A percentile compares a stretch with the other conserved stretches of the same genome.
Evolutionary conservation across 345 rosid species (phyloP).

Genomic region (Rubroshorea leprosula): DNA sequence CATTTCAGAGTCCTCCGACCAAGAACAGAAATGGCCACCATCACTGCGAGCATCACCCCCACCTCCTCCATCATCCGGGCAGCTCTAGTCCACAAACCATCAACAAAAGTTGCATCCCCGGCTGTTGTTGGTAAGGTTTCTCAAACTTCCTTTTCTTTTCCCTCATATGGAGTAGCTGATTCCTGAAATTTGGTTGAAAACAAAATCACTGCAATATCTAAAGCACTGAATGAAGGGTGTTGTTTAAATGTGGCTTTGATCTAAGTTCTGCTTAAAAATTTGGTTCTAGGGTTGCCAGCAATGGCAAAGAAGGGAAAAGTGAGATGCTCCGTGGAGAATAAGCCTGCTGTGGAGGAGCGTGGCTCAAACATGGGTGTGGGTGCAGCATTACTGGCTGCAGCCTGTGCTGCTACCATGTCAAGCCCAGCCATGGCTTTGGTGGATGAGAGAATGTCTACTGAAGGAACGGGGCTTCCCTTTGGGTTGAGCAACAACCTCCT

Average conservation of each 20-base stretch:
- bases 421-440: conserved; percentile 84
- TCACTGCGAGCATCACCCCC: conserved; percentile 36
- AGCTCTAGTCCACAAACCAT: conserved; percentile 37
- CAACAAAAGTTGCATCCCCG: conserved; percentile 36
- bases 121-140: conserved; percentile 52
- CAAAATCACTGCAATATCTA: too few species aligned
- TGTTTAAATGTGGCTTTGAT: too few species aligned
- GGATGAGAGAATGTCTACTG: conserved; percentile 82
- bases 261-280: background rate
- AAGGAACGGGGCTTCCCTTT: conserved; percentile 92
- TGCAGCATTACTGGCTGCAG: conserved; percentile 45
- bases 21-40: conserved; percentile 52
- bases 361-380: conserved; percentile 32
- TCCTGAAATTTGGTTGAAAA: too few species aligned
- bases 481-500: conserved; percentile 95
- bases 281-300: conserved; percentile 54
- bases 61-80: conserved; percentile 44
- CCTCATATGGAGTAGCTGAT: too few species aligned
- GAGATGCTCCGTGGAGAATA: conserved; percentile 49
- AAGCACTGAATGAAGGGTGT: too few species aligned
- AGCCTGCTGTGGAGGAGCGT: conserved; percentile 23
- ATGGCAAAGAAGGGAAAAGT: conserved; percentile 51
- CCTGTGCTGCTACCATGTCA: conserved; percentile 44
- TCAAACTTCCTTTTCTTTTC: background rate
- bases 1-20: conserved; percentile 2